Evolutionary conservation across 1,284 basidiomycete genomes (phyloP), one percentile per base, ranked within the genome.

Genomic region (Fomitopsis pinicola): DNA sequence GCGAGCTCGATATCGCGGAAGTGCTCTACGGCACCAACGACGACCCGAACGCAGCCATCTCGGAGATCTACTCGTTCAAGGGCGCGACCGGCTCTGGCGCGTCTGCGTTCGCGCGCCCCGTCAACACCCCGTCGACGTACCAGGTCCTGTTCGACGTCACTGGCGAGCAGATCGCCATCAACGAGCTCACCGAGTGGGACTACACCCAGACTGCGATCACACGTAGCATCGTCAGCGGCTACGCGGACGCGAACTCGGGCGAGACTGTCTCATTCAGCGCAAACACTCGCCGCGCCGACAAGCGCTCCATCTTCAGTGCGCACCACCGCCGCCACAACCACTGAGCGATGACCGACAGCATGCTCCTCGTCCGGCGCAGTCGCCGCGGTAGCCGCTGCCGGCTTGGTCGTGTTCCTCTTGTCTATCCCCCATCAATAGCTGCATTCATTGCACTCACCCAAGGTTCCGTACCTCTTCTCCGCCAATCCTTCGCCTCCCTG

Each of bases 41-140:
- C 9, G 60, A 67, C 57, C 65, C 71, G 52, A 38, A 33, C 8
- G 52, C 52, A 50, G 72, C 64, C 28, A 69, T 72, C 62, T 70
- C 72, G 42, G 72, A 73, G 66, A 66, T 73, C 64, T 73, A 73
- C 68, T 68, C 69, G 45, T 69, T 70, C 65, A 71, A 72, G 65
- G 72, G 72, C 55, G 71, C 72, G 54, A 71, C 73, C 17, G 73
- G 73, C 57, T 59, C 64, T 10, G 72, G 73, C 15, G 61, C 66
- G 50, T 62, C 59, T 52, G 67, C 56, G 30, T 72, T 72, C 58
- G 62, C 68, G 22, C 66, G 72, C 15, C 72, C 72, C 46, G 64
- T 65, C 54, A 57, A 56, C 46, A 65, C 55, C 14, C 45, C 44
- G 22, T 64, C 60, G 42, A 69, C 69, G 42, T 66, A 68, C 52